phyloP scores from a whole-genome alignment of 1,284 basidiomycete genomes.

The Spongiforma sp. region DNA sequence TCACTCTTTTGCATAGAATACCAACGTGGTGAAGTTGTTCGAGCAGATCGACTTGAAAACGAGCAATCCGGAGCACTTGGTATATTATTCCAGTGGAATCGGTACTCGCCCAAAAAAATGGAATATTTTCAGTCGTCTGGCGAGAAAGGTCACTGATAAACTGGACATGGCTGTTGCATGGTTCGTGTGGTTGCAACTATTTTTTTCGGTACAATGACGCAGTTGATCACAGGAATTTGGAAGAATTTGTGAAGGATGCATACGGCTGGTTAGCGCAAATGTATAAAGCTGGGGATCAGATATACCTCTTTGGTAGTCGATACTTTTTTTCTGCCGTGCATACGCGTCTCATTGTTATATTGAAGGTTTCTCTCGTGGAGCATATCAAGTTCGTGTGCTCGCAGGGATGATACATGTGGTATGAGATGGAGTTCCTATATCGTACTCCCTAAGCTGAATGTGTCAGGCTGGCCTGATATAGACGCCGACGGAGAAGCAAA shows the following conservation, averaged over 20 bases:
- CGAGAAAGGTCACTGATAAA: conserved; percentile 18
- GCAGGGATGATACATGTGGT: conserved; percentile 39
- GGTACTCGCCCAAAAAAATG: conserved; percentile 42
- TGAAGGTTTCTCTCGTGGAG: conserved; percentile 43
- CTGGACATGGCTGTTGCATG: conserved; percentile 33
- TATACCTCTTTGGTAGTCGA: conserved; percentile 28
- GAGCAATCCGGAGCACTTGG: conserved; percentile 32
- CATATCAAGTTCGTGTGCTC: conserved; percentile 39
- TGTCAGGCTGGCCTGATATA: conserved; percentile 39
- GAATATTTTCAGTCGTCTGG: conserved; percentile 25
- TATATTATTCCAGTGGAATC: conserved; percentile 49
- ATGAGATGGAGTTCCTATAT: too few species aligned
- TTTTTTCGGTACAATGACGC: neutral
- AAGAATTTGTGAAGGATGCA: conserved; percentile 40
- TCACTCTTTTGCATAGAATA: conserved; percentile 19
- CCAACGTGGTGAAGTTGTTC: conserved; percentile 30
- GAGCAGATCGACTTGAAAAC: conserved; percentile 21
- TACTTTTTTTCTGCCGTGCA: conserved; percentile 13
- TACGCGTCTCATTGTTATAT: neutral
- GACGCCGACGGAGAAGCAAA: conserved; percentile 25
- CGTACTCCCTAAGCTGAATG: too few species aligned
- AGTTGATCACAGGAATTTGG: conserved; percentile 45
- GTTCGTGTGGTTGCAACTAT: neutral
- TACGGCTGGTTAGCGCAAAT: conserved; percentile 46
- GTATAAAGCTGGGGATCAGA: conserved; percentile 26